These are phyloP conservation scores for Warburgia ugandensis DNA, from an alignment of 164 flowering plant genomes.

Conservation along the genomic window DNA sequence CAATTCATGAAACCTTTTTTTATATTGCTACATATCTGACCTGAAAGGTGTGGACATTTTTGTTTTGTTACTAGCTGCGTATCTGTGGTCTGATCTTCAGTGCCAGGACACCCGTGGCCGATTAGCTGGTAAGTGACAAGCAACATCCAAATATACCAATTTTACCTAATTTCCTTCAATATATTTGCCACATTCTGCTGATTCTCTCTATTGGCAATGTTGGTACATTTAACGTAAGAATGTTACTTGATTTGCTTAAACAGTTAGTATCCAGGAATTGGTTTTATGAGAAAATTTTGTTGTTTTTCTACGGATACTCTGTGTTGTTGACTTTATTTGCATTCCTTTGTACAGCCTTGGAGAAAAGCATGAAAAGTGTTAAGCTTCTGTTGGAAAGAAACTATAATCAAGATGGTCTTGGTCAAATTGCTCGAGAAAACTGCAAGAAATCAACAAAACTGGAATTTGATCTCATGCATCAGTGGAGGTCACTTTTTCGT, in stretches of 20 bases:
- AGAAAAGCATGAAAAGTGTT: conserved; percentile 74
- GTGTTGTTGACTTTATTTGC: neutral
- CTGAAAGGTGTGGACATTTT: neutral
- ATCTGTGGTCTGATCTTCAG: conserved; percentile 80
- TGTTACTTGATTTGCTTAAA: neutral
- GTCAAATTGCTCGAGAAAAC: conserved; percentile 22
- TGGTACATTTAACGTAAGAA: neutral
- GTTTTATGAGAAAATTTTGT: neutral
- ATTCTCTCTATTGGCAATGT: too few species aligned
- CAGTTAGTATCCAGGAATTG: neutral
- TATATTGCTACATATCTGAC: neutral
- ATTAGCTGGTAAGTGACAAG: conserved; percentile 56
- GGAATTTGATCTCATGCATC: conserved; percentile 55
- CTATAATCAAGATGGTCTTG: conserved; percentile 19
- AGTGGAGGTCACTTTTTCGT: conserved; percentile 75
- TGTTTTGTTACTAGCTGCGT: conserved; percentile 52
- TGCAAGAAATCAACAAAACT: conserved; percentile 23
- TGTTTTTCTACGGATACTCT: neutral
- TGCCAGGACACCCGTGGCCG: conserved; percentile 81
- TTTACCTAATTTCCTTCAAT: too few species aligned
- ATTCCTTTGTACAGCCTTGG: conserved; percentile 35
- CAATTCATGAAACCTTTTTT: neutral
- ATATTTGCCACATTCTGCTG: too few species aligned
- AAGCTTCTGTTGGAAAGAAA: conserved; percentile 34
- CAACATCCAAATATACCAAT: too few species aligned